Evolutionary conservation across 2,329 filamentous ascomycete genomes (phyloP).

Genomic region (Taxawa tesnikishii): DNA sequence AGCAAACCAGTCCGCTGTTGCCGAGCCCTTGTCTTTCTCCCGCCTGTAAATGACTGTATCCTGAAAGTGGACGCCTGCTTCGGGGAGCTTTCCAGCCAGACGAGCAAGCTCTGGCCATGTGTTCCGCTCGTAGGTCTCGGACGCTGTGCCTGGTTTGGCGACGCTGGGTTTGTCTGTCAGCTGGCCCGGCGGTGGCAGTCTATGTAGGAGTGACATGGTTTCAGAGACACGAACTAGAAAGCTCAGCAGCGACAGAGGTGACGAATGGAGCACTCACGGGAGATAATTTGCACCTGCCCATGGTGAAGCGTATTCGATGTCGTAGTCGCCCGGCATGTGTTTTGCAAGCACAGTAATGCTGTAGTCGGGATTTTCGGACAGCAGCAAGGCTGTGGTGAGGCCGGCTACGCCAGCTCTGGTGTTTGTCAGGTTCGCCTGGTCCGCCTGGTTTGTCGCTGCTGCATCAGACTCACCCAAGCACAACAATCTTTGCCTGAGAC

Average conservation of each 20-base stretch:
- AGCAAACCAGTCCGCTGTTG: conserved; percentile 48
- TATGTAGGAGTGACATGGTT: not conserved
- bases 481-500: conserved; percentile 25
- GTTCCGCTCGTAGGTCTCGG: conserved; percentile 27
- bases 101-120: conserved; percentile 32
- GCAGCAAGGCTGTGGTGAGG: conserved; percentile 50
- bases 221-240: no score
- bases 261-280: conserved; percentile 28
- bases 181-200: conserved; percentile 3
- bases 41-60: conserved; percentile 45
- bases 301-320: conserved; percentile 79
- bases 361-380: conserved; percentile 44
- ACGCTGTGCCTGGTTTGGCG: conserved; percentile 25
- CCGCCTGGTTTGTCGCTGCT: not conserved
- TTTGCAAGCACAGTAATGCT: conserved; percentile 65
- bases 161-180: conserved; percentile 17
- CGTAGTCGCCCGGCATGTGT: conserved; percentile 89
- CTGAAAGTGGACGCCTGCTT: conserved; percentile 73
- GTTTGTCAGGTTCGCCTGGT: not conserved
- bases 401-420: conserved; percentile 52
- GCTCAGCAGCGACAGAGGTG: not conserved
- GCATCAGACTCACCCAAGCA: conserved; percentile 32
- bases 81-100: conserved; percentile 48
- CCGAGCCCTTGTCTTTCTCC: conserved; percentile 45
- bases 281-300: conserved; percentile 77